These are phyloP conservation scores for Chloropicon primus DNA, from an alignment of 139 green algal species.

Conservation along the genomic window DNA sequence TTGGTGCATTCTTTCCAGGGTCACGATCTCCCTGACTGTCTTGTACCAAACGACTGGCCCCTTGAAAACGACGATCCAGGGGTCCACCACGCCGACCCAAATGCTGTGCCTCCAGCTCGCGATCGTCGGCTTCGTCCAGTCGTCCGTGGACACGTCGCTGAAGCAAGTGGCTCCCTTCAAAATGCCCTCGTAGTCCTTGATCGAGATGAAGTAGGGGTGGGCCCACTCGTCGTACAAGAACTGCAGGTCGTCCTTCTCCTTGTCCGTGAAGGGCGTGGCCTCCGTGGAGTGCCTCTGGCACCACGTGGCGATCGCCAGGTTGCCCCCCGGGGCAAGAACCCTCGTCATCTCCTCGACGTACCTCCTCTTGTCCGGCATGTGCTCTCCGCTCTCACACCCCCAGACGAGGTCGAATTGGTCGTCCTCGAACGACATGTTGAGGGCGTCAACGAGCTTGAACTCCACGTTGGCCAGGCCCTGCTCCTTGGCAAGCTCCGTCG, in stretches of 20 bases:
- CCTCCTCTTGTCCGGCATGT: slow-evolving; percentile 96
- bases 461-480: slow-evolving; percentile 51
- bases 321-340: slow-evolving; percentile 78
- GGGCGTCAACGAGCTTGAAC: slow-evolving; percentile 83
- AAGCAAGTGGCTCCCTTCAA: slow-evolving; percentile 56
- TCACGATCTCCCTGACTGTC: slow-evolving; percentile 75
- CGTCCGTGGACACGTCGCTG: slow-evolving; percentile 29
- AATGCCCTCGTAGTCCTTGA: slow-evolving; percentile 74
- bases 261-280: slow-evolving; percentile 32
- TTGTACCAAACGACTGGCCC: slow-evolving; percentile 68
- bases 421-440: slow-evolving; percentile 76
- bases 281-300: slow-evolving; percentile 66
- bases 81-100: slow-evolving; percentile 83
- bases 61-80: slow-evolving; percentile 84
- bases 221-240: slow-evolving; percentile 95
- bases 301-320: slow-evolving; percentile 63
- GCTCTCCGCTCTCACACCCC: slow-evolving; percentile 92
- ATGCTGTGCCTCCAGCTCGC: slow-evolving; percentile 80
- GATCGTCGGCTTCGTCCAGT: slow-evolving; percentile 81
- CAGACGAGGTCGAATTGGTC: slow-evolving; percentile 91
- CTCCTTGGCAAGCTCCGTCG: slow-evolving; percentile 62
- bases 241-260: slow-evolving; percentile 61
- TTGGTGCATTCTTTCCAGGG: slow-evolving; percentile 83
- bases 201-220: slow-evolving; percentile 89
- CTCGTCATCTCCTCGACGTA: slow-evolving; percentile 86